Conservation (phyloP, 1,139 yeast genomes). For the Geotrichum australiense region DNA sequence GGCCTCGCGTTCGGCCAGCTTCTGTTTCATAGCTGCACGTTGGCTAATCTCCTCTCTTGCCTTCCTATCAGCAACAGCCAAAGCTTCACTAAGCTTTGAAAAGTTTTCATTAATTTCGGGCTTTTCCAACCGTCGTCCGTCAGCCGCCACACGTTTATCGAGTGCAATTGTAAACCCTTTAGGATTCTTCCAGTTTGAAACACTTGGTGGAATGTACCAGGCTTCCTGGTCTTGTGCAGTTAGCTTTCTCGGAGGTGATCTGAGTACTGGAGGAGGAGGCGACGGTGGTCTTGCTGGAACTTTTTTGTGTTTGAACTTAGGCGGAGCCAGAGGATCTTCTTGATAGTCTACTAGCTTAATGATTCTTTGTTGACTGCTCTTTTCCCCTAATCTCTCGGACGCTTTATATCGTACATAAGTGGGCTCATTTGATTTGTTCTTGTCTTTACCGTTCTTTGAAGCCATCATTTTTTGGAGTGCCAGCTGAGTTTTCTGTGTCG, state of each 20-base stretch:
- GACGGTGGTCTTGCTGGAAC: constrained; percentile 65
- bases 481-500: constrained; percentile 41
- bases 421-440: constrained; percentile 31
- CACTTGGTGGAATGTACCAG: constrained; percentile 88
- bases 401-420: constrained; percentile 47
- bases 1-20: constrained; percentile 49
- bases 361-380: constrained; percentile 35
- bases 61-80: constrained; percentile 63
- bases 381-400: constrained; percentile 35
- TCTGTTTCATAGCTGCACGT: constrained; percentile 51
- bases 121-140: constrained; percentile 38
- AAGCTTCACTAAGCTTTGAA: constrained; percentile 59
- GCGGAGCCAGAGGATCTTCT: constrained; percentile 84
- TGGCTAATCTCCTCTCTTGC: constrained; percentile 65
- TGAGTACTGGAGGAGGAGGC: constrained; percentile 51
- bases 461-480: constrained; percentile 44
- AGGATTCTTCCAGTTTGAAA: constrained; percentile 94
- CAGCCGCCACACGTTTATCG: constrained; percentile 67
- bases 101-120: constrained; percentile 53
- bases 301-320: constrained; percentile 67
- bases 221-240: constrained; percentile 69
- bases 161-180: constrained; percentile 81
- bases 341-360: constrained; percentile 53
- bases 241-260: constrained; percentile 47
- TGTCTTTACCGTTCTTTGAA: constrained; percentile 29